phyloP scores from a whole-genome alignment of 2,329 filamentous ascomycete species.

The Magnaporthales sp. region DNA sequence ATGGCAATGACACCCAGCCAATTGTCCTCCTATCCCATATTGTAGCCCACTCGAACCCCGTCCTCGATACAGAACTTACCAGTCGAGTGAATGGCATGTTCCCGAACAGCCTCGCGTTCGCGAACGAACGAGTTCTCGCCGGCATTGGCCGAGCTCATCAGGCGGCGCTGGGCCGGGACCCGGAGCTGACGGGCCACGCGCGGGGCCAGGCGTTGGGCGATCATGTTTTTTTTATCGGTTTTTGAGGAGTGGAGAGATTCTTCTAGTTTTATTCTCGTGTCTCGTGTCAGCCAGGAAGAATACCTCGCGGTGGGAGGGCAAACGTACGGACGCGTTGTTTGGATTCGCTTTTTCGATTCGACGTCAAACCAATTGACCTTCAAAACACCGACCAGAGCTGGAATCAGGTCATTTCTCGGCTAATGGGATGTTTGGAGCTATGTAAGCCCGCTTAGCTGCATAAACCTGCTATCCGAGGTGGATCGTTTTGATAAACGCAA shows the following conservation, averaged over 20 bases:
- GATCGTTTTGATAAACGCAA: not conserved
- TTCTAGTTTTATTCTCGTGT: not conserved
- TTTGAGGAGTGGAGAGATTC: not conserved
- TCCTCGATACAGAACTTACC: constrained; percentile 48
- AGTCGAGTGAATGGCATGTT: constrained; percentile 77
- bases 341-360: not conserved
- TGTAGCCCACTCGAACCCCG: not conserved
- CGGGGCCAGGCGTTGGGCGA: constrained; percentile 55
- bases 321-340: not conserved
- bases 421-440: constrained; percentile 3
- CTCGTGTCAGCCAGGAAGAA: not conserved
- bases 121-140: constrained; percentile 88
- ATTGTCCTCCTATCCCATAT: not conserved
- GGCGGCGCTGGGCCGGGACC: constrained; percentile 16
- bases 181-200: constrained; percentile 54
- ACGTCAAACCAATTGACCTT: constrained; percentile 1
- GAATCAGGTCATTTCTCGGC: constrained; percentile 4
- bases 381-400: not conserved
- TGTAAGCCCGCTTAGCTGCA: constrained; percentile 2
- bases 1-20: not conserved
- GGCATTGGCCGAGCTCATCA: constrained; percentile 21
- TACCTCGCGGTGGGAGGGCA: not conserved
- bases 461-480: not conserved
- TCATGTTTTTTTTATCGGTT: constrained; percentile 37
- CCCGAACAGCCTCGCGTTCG: constrained; percentile 83